Evolutionary conservation across 2,329 filamentous ascomycete species (phyloP).

Genomic region (Fusarium burgessii): DNA sequence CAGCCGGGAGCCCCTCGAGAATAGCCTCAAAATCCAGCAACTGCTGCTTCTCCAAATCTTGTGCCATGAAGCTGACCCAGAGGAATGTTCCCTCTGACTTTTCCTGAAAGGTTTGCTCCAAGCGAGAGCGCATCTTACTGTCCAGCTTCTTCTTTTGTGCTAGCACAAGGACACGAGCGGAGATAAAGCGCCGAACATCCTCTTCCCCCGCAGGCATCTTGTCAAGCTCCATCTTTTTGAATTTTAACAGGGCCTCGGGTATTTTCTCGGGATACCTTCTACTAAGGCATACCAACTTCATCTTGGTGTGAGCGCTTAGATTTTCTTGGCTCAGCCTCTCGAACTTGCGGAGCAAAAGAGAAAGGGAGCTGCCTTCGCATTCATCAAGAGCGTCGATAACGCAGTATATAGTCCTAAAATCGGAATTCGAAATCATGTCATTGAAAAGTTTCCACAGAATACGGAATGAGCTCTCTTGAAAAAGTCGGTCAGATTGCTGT

Average conservation of each 20-base stretch:
- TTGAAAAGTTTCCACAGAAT: not conserved
- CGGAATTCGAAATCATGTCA: rapidly evolving
- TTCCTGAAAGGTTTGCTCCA: not conserved
- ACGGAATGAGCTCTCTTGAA: not conserved
- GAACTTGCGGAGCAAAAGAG: not conserved
- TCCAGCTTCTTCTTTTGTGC: not conserved
- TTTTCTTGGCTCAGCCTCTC: not conserved
- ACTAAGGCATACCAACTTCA: not conserved
- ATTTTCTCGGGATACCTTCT: not conserved
- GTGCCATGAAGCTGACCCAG: not conserved
- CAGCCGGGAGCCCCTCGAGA: rapidly evolving
- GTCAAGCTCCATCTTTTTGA: not conserved
- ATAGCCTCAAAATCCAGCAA: not conserved
- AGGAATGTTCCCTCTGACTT: not conserved
- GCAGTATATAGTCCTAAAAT: not conserved
- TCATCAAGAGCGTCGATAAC: conserved; percentile 19
- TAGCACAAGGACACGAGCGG: not conserved
- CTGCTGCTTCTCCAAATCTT: not conserved
- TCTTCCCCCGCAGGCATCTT: rapidly evolving
- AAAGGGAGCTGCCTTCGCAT: not conserved
- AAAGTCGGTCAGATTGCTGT: rapidly evolving
- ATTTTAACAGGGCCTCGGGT: rapidly evolving
- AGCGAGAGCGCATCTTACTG: rapidly evolving
- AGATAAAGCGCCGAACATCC: conserved; percentile 7
- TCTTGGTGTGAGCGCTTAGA: rapidly evolving